Base-by-base conservation (phyloP, 75 land plant genomes). In the Cupressus sempervirens region DNA sequence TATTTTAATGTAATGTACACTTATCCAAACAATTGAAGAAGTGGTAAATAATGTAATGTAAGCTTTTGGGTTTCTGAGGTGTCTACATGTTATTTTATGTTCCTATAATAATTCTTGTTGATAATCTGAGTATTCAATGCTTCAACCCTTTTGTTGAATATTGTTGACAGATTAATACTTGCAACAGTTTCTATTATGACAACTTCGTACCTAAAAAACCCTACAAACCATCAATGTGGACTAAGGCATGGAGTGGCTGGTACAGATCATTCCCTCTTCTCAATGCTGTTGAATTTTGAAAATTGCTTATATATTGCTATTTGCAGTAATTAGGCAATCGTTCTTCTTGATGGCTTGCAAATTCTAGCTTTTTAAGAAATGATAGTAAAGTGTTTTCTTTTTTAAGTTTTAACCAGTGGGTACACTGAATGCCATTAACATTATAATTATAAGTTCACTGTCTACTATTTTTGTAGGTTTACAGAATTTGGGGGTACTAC, bases 191-290 rank as follows among this genome's bases (percentile, higher is more conserved):
- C 83, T 95, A 95, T 82, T 95, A 94, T 86, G 96, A 94, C 81
- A 18, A 38, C 52, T 96, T 94, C 68, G 75, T 86, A 73, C 93
- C 96, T 38, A 96, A 93, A 86, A 87, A 91, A 67, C 88, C 93
- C 41, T 90, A 91, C 81, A 95, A 94, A 83, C 98, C 98, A n/a
- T 87, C 83, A 81, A 85, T 96, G 85, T 96, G 96, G 96, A 96
- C 98, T 10, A 94, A 96, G 76, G 94, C 91, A 83, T 96, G 98
- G 98, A 96, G 88, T 87, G 94, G 98, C 82, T 96, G 96, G 98
- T 95, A 84, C 12, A 35, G 29, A 23, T 77, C n/a, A 77, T 20
- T 41, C 15, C 29, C 11, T 13, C 46, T 8, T 79, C 48, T 23
- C 30, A 10, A 43, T 12, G 13, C 45, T 79, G 29, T 77, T 23